A percentile compares a stretch with the other conserved stretches of the same genome.
phyloP scores from a whole-genome alignment of 2,329 filamentous ascomycete genomes.

The Ophiostoma novo-ulmi region DNA sequence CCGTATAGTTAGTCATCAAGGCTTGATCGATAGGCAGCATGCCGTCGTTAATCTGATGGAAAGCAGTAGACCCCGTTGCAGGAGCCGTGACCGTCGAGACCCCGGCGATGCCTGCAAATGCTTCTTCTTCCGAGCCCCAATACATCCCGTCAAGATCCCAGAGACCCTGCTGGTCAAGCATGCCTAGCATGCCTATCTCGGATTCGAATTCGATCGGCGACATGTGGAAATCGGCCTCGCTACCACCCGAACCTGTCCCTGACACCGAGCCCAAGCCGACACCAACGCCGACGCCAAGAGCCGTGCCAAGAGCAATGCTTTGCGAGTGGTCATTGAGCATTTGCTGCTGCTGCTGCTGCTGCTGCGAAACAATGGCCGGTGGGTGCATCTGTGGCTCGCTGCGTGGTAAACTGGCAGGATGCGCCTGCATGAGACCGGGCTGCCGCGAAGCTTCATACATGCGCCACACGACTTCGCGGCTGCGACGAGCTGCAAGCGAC shows the following conservation, averaged over 20 bases:
- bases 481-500: slow-evolving; percentile 58
- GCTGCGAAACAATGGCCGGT: slow-evolving; percentile 24
- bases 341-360: slow-evolving; percentile 27
- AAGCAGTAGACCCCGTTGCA: not conserved
- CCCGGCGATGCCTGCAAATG: not conserved
- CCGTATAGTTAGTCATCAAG: not conserved
- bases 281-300: not conserved
- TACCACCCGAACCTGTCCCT: not conserved
- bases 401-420: slow-evolving; percentile 18
- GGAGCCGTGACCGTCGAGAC: not conserved
- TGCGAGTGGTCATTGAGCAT: slow-evolving; percentile 36
- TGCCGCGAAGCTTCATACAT: slow-evolving; percentile 56
- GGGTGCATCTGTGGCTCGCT: slow-evolving; percentile 25
- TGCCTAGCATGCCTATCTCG: slow-evolving; percentile 44
- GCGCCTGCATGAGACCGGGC: slow-evolving; percentile 30
- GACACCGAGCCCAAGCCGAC: not conserved
- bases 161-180: slow-evolving; percentile 50
- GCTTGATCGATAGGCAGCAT: not conserved
- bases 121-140: slow-evolving; percentile 42
- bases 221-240: not conserved
- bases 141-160: slow-evolving; percentile 55
- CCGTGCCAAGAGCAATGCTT: slow-evolving; percentile 28
- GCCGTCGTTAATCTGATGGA: not conserved
- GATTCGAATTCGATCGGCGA: slow-evolving; percentile 45
- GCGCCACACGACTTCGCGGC: slow-evolving; percentile 57